phyloP scores from a whole-genome alignment of 805 yeast species.

The Starmerella bombicola region DNA sequence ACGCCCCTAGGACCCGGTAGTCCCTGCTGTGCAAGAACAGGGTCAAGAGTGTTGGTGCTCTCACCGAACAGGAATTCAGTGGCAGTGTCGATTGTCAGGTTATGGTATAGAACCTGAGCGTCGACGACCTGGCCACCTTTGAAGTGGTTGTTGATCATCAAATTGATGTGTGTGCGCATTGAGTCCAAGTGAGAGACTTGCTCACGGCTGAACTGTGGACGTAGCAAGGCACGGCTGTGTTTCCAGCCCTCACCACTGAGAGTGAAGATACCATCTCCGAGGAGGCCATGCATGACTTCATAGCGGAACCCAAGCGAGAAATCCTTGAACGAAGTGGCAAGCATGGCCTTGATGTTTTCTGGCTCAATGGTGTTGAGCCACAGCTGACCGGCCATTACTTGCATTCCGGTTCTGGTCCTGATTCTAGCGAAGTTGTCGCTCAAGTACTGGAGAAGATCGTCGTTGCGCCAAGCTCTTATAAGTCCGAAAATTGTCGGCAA shows the following conservation, averaged over 20 bases:
- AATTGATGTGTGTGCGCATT: slow-evolving; percentile 24
- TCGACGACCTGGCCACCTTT: slow-evolving; percentile 12
- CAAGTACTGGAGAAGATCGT: no score
- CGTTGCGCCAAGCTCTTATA: no score
- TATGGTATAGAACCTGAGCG: slow-evolving; percentile 17
- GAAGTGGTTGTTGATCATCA: slow-evolving; percentile 13
- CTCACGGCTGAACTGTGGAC: slow-evolving; percentile 30
- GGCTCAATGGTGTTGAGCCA: no score
- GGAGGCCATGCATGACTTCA: slow-evolving; percentile 22
- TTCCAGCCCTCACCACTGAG: slow-evolving; percentile 29
- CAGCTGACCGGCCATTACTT: no score
- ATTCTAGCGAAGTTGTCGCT: no score
- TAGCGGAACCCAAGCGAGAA: slow-evolving; percentile 26
- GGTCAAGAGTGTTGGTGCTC: slow-evolving; percentile 9
- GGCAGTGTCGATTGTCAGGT: slow-evolving; percentile 23
- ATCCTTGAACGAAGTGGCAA: slow-evolving; percentile 27
- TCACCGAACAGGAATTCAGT: slow-evolving; percentile 21
- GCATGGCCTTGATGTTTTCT: slow-evolving; percentile 25
- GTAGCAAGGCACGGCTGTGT: slow-evolving; percentile 29
- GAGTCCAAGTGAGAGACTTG: slow-evolving; percentile 26
- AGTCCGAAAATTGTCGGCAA: no score
- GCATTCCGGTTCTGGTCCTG: no score
- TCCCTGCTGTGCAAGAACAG: slow-evolving; percentile 1
- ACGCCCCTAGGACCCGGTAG: not conserved
- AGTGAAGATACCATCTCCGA: slow-evolving; percentile 31